Evolutionary conservation across 768 basidiomycete species (phyloP), one percentile per base, ranked within the genome.

Genomic region (Auricularia sp.): DNA sequence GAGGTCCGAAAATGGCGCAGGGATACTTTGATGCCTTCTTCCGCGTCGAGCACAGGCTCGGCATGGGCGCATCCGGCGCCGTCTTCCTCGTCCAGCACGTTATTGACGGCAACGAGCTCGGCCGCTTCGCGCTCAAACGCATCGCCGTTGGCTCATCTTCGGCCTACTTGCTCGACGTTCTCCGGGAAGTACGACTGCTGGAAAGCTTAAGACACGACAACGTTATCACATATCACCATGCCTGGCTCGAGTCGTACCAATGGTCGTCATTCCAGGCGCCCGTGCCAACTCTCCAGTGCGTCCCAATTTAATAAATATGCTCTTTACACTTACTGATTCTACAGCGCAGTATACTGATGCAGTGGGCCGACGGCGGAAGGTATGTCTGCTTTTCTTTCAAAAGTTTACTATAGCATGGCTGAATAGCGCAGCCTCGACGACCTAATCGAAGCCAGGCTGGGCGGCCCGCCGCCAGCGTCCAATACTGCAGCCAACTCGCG

Each of bases 1-100:
- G 84, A 2, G 80, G 84, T 2, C 87, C 88, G 62, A 80, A 82
- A 37, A 89, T 92, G 89, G 92, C 93, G 0, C 88, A 94, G 63
- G 94, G 94, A 0, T 98, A 98, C 73, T 96, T 95, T 77, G 84
- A 88, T 68, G 82, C 91, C 0, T 98, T 96, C 78, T 98, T 98
- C 71, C 84, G 87, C 65, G 94, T 97, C 70, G 92, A 95, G 68
- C 85, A 82, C 67, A 83, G 87, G 65, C 79, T 98, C 5, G 95
- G 95, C 0, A 95, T 97, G 92, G 95, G 95, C 54, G 94, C 94
- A 0, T 93, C 94, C 70, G 95, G 96, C 1, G 89, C 82, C 33
- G 95, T 98, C 1, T 97, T 81, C 72, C 79, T 96, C 3, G 95
- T 92, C 70, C 90, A 91, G 81, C 94, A 96, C 75, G 81, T 94